Base-by-base conservation (phyloP, 1,139 yeast genomes). In the Pichia sp. region DNA sequence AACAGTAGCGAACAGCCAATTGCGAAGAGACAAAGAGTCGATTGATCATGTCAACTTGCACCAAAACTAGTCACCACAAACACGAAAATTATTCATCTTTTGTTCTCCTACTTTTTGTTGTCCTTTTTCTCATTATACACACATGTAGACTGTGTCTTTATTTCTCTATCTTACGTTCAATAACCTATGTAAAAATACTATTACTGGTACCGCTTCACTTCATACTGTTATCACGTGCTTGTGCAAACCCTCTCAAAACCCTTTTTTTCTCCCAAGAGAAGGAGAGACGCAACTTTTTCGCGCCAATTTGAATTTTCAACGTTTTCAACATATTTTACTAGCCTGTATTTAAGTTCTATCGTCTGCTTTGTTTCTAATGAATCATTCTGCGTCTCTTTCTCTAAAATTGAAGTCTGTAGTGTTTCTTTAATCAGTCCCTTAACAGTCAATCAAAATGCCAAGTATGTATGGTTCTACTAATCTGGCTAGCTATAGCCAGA, bases 1-100 rank as follows among this genome's bases (percentile, higher is more conserved):
- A 22, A 28, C 5, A 52, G 40, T 13, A 48, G 51, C 21, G 54
- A 51, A 31, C 58, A 54, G 43, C 58, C 62, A 31, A 54, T 53
- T 25, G 36, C 60, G 36, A 64, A 65, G 53, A 64, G 59, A 55
- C 67, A 63, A 53, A 62, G 60, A 44, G 44, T 44, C 10, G 58
- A 58, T 42, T 54, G 50, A 3, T 10, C 4, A n/a, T n/a, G n/a
- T n/a, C n/a, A n/a, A n/a, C n/a, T n/a, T n/a, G 12, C 2, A 12
- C 16, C 3, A 22, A 12, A 13, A 31, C 12, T 12, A 4, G 19
- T 9, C 4, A 12, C 25, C 13, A 30, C 18, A 12, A 5, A 19
- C 21, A 30, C 40, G 21, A 37, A 34, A 19, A 34, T 21, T 25
- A 25, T 47, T 30, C 39, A 18, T 30, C 8, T 34, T 23, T 25